phyloP scores from a whole-genome alignment of 139 green algal genomes.

The Zygnema cylindricum region DNA sequence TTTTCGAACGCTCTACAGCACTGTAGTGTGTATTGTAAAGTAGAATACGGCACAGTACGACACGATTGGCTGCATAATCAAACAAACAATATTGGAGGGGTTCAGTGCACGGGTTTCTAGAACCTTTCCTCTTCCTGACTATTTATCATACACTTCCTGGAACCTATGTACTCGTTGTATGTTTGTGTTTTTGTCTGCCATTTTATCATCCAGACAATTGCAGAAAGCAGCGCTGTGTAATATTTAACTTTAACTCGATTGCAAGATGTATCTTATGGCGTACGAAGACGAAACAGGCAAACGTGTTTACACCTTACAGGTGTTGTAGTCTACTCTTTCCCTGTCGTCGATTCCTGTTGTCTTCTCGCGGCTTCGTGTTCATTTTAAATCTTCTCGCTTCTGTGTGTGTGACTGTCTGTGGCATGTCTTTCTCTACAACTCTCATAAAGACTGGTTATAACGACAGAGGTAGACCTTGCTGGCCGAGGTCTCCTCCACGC shows the following conservation, averaged over 20 bases:
- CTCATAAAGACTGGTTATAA: conserved; percentile 9
- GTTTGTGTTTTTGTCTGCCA: too few species aligned
- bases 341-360: background rate
- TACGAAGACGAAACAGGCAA: conserved; percentile 86
- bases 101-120: too few species aligned
- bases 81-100: too few species aligned
- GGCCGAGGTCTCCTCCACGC: background rate
- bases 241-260: background rate
- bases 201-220: too few species aligned
- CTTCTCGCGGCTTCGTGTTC: background rate
- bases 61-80: too few species aligned
- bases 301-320: conserved; percentile 93
- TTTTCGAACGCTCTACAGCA: too few species aligned
- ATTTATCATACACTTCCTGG: too few species aligned
- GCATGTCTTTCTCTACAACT: background rate
- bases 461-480: background rate
- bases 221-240: too few species aligned
- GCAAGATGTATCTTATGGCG: conserved; percentile 96
- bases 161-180: too few species aligned
- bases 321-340: conserved; percentile 45
- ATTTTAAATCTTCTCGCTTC: background rate
- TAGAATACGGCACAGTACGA: too few species aligned
- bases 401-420: conserved; percentile 16
- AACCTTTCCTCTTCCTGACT: too few species aligned
- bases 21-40: too few species aligned